Evolutionary conservation across 371 early-diverging fungal species (phyloP).

Genomic region (Apophysomyces trapeziformis): DNA sequence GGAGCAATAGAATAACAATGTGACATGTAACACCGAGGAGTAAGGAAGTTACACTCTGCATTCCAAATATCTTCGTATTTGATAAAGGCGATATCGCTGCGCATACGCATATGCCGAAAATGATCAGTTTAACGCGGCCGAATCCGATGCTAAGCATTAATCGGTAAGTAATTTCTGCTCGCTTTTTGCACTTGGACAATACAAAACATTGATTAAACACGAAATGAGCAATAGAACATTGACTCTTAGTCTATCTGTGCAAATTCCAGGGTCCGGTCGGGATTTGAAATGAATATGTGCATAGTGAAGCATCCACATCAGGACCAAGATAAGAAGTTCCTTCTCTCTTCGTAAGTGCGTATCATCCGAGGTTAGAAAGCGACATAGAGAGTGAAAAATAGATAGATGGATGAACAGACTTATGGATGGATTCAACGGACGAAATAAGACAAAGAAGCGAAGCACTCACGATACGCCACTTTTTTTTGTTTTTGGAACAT

Average conservation of each 20-base stretch:
- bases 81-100: no score
- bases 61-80: no score
- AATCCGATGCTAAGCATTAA: no score
- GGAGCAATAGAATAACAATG: no score
- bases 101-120: no score
- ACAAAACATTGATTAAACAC: no score
- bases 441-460: background rate
- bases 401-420: conserved; percentile 28
- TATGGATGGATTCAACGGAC: background rate
- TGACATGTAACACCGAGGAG: no score
- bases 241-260: background rate
- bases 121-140: no score
- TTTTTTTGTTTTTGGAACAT: background rate
- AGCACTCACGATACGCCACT: conserved; percentile 4
- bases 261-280: conserved; percentile 3
- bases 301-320: background rate
- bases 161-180: no score
- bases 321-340: background rate
- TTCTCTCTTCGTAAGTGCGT: conserved; percentile 7
- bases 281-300: background rate
- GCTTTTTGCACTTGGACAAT: no score
- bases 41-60: no score
- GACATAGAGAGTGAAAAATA: background rate
- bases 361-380: conserved; percentile 4
- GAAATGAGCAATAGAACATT: no score